Conservation (phyloP, 1,284 basidiomycete genomes). For the Trichosporon sp. region DNA sequence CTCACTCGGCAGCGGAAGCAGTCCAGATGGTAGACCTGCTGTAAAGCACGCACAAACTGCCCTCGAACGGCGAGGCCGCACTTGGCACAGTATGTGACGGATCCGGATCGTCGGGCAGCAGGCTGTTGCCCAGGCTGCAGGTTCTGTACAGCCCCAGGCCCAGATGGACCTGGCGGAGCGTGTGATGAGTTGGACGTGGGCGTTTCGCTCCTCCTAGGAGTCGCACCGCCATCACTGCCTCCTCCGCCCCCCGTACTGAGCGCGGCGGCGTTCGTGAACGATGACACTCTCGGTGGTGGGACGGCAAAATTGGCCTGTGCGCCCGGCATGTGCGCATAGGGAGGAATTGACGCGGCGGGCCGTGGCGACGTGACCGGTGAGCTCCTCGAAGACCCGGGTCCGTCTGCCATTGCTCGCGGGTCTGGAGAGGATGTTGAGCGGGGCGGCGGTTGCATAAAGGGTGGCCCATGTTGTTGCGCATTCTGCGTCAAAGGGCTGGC, state of each 20-base stretch:
- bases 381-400: slow-evolving; percentile 17
- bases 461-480: background rate
- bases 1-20: slow-evolving; percentile 95
- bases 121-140: background rate
- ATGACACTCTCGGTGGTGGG: slow-evolving; percentile 8
- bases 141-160: background rate
- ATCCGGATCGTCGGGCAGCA: slow-evolving; percentile 16
- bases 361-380: slow-evolving; percentile 26
- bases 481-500: background rate
- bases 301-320: slow-evolving; percentile 5
- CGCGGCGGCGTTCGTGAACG: slow-evolving; percentile 13
- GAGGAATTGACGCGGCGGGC: background rate
- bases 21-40: slow-evolving; percentile 88
- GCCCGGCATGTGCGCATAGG: background rate
- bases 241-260: slow-evolving; percentile 19
- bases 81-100: slow-evolving; percentile 40
- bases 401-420: slow-evolving; percentile 21
- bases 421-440: slow-evolving; percentile 39
- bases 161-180: background rate
- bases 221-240: slow-evolving; percentile 10
- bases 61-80: slow-evolving; percentile 54
- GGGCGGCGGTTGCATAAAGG: slow-evolving; percentile 21
- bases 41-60: slow-evolving; percentile 91
- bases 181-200: slow-evolving; percentile 16
- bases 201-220: slow-evolving; percentile 14